Evolutionary conservation across 2,329 filamentous ascomycete genomes (phyloP).

Genomic region (Stemphylium lycopersici): DNA sequence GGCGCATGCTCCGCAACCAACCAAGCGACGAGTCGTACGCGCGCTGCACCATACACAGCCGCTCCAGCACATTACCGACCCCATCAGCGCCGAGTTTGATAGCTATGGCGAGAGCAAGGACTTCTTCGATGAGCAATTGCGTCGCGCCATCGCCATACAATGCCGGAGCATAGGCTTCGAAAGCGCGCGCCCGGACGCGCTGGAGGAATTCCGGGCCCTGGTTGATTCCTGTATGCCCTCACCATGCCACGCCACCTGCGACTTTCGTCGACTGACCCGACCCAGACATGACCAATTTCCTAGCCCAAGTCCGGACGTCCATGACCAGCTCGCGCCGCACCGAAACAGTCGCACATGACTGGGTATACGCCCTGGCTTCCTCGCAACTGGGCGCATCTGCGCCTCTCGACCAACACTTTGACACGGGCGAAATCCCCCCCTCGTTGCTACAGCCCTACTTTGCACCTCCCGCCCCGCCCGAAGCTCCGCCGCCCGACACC

Average conservation of each 20-base stretch:
- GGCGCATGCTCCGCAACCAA: conserved; percentile 33
- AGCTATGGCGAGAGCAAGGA: conserved; percentile 53
- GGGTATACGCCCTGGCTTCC: conserved; percentile 59
- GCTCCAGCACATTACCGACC: conserved; percentile 40
- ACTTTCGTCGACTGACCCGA: conserved; percentile 22
- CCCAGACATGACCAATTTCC: conserved; percentile 61
- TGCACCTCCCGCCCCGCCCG: conserved; percentile 48
- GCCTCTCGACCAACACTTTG: conserved; percentile 50
- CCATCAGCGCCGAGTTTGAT: conserved; percentile 42
- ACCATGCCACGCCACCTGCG: conserved; percentile 21
- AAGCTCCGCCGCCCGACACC: conserved; percentile 51
- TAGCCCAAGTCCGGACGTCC: conserved; percentile 60
- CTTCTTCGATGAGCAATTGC: conserved; percentile 61
- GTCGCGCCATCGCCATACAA: conserved; percentile 60
- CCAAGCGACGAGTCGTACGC: conserved; percentile 46
- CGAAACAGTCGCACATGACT: conserved; percentile 64
- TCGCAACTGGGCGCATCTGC: conserved; percentile 47
- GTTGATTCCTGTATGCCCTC: conserved; percentile 64
- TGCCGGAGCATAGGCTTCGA: conserved; percentile 62
- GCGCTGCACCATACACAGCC: conserved; percentile 45
- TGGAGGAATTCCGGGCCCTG: conserved; percentile 62
- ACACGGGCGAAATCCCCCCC: conserved; percentile 47
- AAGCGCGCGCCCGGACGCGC: conserved; percentile 59
- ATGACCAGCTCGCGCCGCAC: conserved; percentile 64
- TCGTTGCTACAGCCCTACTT: conserved; percentile 50